phyloP scores from a whole-genome alignment of 495 filamentous ascomycete genomes.

The Geoglossum glabrum region DNA sequence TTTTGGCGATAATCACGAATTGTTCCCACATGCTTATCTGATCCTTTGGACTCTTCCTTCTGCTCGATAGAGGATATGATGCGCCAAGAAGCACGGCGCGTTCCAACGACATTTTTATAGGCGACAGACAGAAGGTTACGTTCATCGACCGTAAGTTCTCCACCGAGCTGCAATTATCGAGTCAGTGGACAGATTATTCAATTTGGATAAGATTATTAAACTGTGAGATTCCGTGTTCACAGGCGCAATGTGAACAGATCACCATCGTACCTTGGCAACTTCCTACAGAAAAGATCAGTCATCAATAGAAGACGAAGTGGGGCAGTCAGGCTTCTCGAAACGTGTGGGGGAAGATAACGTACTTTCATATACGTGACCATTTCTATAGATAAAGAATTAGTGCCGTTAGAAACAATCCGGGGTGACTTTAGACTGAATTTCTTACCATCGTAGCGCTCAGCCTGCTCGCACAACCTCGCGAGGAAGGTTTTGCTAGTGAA shows the following conservation, averaged over 20 bases:
- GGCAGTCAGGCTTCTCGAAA: background rate
- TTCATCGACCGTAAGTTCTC: conserved; percentile 93
- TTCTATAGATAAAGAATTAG: conserved; percentile 30
- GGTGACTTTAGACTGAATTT: conserved; percentile 3
- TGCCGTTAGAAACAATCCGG: conserved; percentile 9
- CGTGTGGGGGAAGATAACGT: conserved; percentile 15
- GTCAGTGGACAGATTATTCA: background rate
- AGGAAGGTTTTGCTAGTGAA: conserved; percentile 95
- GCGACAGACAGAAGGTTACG: conserved; percentile 97
- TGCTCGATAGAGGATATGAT: conserved; percentile 99
- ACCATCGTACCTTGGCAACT: conserved; percentile 72
- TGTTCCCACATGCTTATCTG: conserved; percentile 85
- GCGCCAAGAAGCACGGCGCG: conserved; percentile 96
- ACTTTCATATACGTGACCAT: conserved; percentile 99
- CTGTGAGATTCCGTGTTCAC: background rate
- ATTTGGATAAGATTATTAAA: background rate
- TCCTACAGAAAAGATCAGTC: conserved; percentile 32
- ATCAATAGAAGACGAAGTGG: background rate
- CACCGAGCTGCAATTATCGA: conserved; percentile 44
- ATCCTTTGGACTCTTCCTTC: conserved; percentile 99
- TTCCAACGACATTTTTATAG: conserved; percentile 99
- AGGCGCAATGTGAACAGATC: background rate
- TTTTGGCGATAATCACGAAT: conserved; percentile 98
- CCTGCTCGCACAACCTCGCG: conserved; percentile 98
- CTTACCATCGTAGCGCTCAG: conserved; percentile 98